These are phyloP conservation scores for Fusarium chaquense DNA, from an alignment of 2,329 filamentous ascomycete genomes.

Conservation along the genomic window DNA sequence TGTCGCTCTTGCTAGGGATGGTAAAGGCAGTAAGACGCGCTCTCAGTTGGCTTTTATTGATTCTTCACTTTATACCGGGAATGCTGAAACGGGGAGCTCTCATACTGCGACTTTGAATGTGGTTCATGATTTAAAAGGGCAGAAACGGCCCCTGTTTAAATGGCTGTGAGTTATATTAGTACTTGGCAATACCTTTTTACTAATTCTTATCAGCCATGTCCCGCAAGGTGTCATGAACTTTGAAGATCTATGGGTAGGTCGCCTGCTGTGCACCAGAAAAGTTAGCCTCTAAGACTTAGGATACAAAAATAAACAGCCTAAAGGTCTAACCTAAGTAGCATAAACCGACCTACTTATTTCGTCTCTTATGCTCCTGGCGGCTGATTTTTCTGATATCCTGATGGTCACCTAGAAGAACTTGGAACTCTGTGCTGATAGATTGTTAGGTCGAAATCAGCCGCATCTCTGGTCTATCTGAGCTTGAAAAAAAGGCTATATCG, in stretches of 20 bases:
- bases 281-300: too few relatives aligned
- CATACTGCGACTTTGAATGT: conserved; percentile 54
- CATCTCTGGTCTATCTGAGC: conserved; percentile 50
- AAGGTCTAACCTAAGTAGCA: too few relatives aligned
- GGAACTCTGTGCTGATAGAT: not conserved
- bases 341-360: too few relatives aligned
- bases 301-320: too few relatives aligned
- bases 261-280: too few relatives aligned
- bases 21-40: conserved; percentile 6
- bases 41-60: conserved; percentile 48
- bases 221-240: conserved; percentile 57
- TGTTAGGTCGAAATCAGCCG: conserved; percentile 53
- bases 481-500: conserved; percentile 52
- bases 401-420: not conserved
- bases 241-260: conserved; percentile 56
- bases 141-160: conserved; percentile 54
- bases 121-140: conserved; percentile 51
- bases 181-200: not conserved
- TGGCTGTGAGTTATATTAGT: conserved; percentile 53
- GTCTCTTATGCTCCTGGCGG: too few relatives aligned
- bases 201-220: conserved; percentile 51
- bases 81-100: conserved; percentile 52
- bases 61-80: conserved; percentile 55
- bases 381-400: too few relatives aligned
- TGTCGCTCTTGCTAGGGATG: conserved; percentile 25